Percentiles rank a stretch among this genome's conserved stretches.
phyloP scores from a whole-genome alignment of 805 yeast genomes.

The Isabelozyma pseudorhagii region DNA sequence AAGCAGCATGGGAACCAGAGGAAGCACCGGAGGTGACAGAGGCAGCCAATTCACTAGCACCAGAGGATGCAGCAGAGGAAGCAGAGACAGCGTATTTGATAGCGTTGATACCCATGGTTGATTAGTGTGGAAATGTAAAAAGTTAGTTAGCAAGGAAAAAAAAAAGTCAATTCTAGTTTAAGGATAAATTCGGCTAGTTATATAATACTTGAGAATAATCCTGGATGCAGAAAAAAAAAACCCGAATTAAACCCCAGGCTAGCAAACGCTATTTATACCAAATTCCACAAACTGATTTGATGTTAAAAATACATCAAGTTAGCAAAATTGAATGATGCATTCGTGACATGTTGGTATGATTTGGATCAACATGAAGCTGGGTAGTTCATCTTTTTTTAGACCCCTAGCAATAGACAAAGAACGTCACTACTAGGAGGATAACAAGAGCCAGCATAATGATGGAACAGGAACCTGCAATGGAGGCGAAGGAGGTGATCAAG shows the following conservation, averaged over 20 bases:
- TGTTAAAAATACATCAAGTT: not conserved
- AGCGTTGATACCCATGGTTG: conserved; percentile 26
- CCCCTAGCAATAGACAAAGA: no score
- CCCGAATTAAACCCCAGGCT: not conserved
- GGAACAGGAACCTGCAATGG: not conserved
- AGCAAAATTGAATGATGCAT: not conserved
- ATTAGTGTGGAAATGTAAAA: not conserved
- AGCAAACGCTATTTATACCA: not conserved
- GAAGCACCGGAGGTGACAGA: conserved; percentile 12
- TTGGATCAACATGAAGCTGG: not conserved
- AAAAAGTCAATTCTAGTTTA: not conserved
- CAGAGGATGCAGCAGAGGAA: conserved; percentile 7
- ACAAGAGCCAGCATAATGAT: not conserved
- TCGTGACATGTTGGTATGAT: not conserved
- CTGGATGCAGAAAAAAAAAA: not conserved
- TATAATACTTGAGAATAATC: not conserved
- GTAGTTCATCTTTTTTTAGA: not conserved
- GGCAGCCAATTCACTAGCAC: conserved; percentile 12
- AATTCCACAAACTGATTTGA: not conserved
- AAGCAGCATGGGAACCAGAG: conserved; percentile 4
- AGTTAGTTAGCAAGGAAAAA: not conserved
- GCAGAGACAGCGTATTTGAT: conserved; percentile 23
- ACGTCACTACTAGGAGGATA: no score
- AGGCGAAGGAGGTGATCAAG: not conserved
- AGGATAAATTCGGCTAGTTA: not conserved